Base-by-base conservation (phyloP, 2,329 filamentous ascomycete species). In the Teratosphaeria epicoccoides region DNA sequence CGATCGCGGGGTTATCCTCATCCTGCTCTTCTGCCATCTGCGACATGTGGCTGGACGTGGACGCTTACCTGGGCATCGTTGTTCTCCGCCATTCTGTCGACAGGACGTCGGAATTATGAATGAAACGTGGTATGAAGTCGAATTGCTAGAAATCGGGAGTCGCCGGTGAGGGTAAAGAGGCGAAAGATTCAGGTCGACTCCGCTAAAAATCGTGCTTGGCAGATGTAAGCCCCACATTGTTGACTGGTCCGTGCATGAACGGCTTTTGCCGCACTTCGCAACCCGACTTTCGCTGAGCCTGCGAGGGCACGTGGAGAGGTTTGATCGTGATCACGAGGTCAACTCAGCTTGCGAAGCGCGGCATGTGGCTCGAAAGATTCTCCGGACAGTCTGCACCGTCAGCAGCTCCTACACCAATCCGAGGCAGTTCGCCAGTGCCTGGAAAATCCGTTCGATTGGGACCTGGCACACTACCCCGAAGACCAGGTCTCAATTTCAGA, bases 361-460 rank as follows among this genome's bases (percentile, higher is more conserved):
- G 26, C 49, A 53, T 53, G 52, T 51, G 48, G 52, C 45, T 94
- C 66, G 89, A 95, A 73, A 85, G 89, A 68, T 82, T 95, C 59
- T 84, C 85, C 58, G 82, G 79, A 62, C 83, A 86, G 68, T 79
- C 83, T 52, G 82, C 80, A 67, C 73, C 81, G 70, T 75, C 80
- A 52, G 75, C 81, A 64, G 73, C 82, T 54, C 76, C 77, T 54
- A 24, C 46, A 9, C 24, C 46, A 12, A 82, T 78, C 66, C 82
- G 88, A 66, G 75, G 84, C 47, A 85, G 82, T 64, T 89, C 88
- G 57, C 85, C 87, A 46, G 77, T 83, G 40, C 79, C 80, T 58
- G 78, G 85, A 65, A 80, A 85, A 48, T 81, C 84, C 11, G 82
- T 79, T 64, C 81, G 79, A 63, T 79, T 87, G 53, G 83, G 79